A percentile compares a stretch with the other conserved stretches of the same genome.
Conservation (phyloP, 1,284 basidiomycete genomes). For the Naganishia sp. region DNA sequence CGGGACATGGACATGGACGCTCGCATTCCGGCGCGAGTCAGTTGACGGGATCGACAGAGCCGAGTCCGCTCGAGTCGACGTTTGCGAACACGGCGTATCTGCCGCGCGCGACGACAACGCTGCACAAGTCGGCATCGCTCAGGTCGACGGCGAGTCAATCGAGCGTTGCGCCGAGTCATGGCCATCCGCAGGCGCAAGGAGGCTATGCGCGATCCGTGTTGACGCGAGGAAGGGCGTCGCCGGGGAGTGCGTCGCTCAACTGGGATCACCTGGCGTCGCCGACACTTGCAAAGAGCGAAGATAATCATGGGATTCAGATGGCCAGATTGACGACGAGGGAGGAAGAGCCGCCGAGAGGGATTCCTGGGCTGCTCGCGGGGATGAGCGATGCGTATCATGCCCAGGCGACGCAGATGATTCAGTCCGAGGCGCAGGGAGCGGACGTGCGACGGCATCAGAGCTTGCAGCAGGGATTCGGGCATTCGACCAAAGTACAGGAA, state of each 20-base stretch:
- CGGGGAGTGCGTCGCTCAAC: neutral
- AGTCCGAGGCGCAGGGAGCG: constrained; percentile 8
- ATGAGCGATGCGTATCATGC: neutral
- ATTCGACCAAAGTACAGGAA: constrained; percentile 43
- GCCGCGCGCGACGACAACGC: neutral
- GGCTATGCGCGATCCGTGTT: constrained; percentile 5
- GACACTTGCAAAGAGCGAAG: constrained; percentile 17
- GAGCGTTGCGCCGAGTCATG: constrained; percentile 11
- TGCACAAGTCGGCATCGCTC: constrained; percentile 21
- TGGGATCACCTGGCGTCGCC: constrained; percentile 11
- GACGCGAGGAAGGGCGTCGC: constrained; percentile 8
- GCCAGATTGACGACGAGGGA: neutral
- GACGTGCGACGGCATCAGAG: constrained; percentile 50
- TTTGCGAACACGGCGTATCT: neutral
- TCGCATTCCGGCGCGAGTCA: constrained; percentile 17
- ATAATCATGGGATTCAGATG: constrained; percentile 16
- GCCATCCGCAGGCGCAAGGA: neutral
- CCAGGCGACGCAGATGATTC: neutral
- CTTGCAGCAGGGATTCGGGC: constrained; percentile 49
- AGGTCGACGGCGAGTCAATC: constrained; percentile 3
- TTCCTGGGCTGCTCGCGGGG: neutral
- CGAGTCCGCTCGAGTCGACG: constrained; percentile 1
- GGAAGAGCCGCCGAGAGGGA: neutral
- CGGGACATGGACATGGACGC: neutral
- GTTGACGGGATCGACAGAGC: neutral